A percentile compares a stretch with the other conserved stretches of the same genome.
phyloP scores from a whole-genome alignment of 805 yeast genomes.

The Hyphopichia homilentoma region DNA sequence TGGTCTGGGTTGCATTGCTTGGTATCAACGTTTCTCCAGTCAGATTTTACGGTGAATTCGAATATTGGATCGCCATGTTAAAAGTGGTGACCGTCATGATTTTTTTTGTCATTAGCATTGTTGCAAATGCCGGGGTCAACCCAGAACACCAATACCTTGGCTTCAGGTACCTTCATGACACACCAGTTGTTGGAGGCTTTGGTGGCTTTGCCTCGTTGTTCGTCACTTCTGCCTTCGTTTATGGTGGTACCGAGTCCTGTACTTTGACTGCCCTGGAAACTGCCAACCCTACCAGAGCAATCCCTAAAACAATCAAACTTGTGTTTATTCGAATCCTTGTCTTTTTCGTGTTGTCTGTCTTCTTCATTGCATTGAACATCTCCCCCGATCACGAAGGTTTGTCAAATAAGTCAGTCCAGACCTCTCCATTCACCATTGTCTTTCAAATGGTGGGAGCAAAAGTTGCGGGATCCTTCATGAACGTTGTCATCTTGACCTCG shows the following conservation, averaged over 20 bases:
- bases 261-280: conserved; percentile 34
- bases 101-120: conserved; percentile 52
- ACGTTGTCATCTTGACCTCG: conserved; percentile 54
- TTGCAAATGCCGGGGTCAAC: conserved; percentile 59
- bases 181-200: conserved; percentile 51
- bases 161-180: conserved; percentile 45
- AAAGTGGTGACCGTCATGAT: conserved; percentile 52
- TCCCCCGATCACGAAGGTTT: conserved; percentile 36
- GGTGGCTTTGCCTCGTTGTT: conserved; percentile 49
- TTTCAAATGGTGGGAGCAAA: conserved; percentile 41
- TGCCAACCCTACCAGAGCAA: conserved; percentile 24
- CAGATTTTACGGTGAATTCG: conserved; percentile 39
- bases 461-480: conserved; percentile 42
- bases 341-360: conserved; percentile 35
- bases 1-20: conserved; percentile 51
- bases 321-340: conserved; percentile 31
- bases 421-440: conserved; percentile 42
- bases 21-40: conserved; percentile 38
- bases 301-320: conserved; percentile 27
- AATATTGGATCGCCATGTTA: conserved; percentile 34
- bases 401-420: conserved; percentile 21
- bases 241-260: conserved; percentile 46
- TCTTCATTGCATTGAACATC: conserved; percentile 40
- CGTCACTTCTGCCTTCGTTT: conserved; percentile 50
- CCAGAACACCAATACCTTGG: conserved; percentile 38